These are phyloP conservation scores for Tanacetum coccineum DNA, from an alignment of 129 eudicot genomes.

Conservation along the genomic window DNA sequence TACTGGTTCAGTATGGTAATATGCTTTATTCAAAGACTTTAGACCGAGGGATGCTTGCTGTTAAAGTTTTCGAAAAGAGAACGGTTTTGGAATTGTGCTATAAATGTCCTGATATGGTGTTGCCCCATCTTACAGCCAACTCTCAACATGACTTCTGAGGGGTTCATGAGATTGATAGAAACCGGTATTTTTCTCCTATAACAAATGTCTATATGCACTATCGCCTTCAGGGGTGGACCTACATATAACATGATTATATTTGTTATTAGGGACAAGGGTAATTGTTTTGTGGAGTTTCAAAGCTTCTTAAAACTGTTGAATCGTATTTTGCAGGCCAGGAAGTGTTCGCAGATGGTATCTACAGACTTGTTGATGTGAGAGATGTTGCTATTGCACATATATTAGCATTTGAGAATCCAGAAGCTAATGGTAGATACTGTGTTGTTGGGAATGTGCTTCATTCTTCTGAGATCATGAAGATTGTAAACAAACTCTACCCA, in stretches of 20 bases:
- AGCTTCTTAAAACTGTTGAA: not conserved
- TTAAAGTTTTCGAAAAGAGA: conserved; percentile 38
- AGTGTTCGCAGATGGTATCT: conserved; percentile 17
- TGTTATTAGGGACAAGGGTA: too few species aligned
- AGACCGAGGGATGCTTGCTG: conserved; percentile 42
- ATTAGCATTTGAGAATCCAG: too few species aligned
- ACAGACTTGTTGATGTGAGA: too few species aligned
- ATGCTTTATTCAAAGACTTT: conserved; percentile 35
- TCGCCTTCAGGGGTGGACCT: too few species aligned
- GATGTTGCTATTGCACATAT: too few species aligned
- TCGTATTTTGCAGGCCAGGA: conserved; percentile 27
- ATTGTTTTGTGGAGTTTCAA: too few species aligned
- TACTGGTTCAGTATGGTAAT: conserved; percentile 30
- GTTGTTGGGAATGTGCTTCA: too few species aligned
- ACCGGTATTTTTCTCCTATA: not conserved
- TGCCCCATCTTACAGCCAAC: conserved; percentile 40
- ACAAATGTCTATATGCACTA: too few species aligned
- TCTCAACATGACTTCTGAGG: conserved; percentile 24
- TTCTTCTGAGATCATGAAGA: too few species aligned
- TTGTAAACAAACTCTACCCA: conserved; percentile 33
- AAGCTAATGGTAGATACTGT: too few species aligned
- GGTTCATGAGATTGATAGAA: conserved; percentile 10
- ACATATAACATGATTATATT: too few species aligned
- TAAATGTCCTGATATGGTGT: conserved; percentile 24
- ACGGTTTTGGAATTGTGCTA: conserved; percentile 31